phyloP scores from a whole-genome alignment of 2,329 filamentous ascomycete species.

The Fusarium fujikuroi region DNA sequence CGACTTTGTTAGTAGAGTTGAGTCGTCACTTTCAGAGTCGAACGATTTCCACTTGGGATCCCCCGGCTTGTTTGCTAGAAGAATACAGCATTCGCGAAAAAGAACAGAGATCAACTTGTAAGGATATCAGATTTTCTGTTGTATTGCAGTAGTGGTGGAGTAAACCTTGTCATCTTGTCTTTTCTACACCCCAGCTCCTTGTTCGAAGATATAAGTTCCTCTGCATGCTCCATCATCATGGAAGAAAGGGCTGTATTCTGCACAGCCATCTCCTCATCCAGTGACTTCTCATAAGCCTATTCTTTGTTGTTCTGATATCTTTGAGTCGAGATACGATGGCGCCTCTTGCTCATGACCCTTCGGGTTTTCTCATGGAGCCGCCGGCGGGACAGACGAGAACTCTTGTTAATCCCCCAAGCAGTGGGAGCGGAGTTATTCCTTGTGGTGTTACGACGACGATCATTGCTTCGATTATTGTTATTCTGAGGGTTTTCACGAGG shows the following conservation, averaged over 20 bases:
- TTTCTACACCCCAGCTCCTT: constrained; percentile 12
- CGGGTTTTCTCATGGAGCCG: constrained; percentile 41
- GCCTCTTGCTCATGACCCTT: constrained; percentile 69
- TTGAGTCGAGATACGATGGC: constrained; percentile 21
- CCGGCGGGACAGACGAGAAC: constrained; percentile 41
- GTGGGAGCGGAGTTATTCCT: constrained; percentile 36
- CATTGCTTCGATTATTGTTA: constrained; percentile 38
- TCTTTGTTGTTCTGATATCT: not conserved
- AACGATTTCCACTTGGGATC: constrained; percentile 35
- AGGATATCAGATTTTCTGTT: constrained; percentile 18
- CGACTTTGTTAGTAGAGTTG: constrained; percentile 9
- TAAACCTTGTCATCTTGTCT: not conserved
- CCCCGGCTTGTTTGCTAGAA: constrained; percentile 5
- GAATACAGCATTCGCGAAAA: not conserved
- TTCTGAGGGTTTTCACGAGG: constrained; percentile 44
- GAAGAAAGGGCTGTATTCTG: not conserved
- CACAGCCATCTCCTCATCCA: constrained; percentile 14
- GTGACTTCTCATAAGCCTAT: constrained; percentile 1
- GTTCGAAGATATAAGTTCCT: constrained; percentile 31
- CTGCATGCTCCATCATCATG: constrained; percentile 12
- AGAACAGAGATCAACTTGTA: not conserved
- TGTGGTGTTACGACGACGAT: constrained; percentile 39
- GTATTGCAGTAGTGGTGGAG: constrained; percentile 11
- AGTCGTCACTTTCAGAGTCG: constrained; percentile 42
- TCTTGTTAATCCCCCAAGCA: constrained; percentile 35